Evolutionary conservation across 495 filamentous ascomycete species (phyloP), one percentile per base, ranked within the genome.

Genomic region (Penicillium egyptiacum): DNA sequence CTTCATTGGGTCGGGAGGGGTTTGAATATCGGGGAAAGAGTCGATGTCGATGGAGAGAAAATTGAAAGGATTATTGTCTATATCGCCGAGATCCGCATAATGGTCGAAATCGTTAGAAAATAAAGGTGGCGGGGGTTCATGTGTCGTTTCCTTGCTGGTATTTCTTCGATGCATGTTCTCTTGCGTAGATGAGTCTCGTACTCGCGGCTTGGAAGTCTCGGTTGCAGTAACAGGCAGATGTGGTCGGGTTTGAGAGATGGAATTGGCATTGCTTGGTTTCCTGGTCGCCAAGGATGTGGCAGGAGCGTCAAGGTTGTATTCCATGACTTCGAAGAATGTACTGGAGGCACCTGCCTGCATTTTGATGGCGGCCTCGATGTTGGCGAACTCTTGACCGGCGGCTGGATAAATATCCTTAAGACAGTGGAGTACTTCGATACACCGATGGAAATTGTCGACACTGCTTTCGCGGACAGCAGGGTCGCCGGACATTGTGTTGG

Each of bases 351-450:
- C 65, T 1, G 68, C 65, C 44, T 75, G 74, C 26, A 70, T 86
- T 59, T 86, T 83, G 28, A 90, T 85, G 0, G 90, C 89, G 5
- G 88, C 88, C 67, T 92, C 86, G 14, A 96, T 78, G 69, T 94
- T 93, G 25, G 85, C 85, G 6, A 84, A 86, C 37, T 89, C 88
- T 65, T 88, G 88, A 61, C 91, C 88, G 6, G 91, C 91, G 0
- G 90, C 88, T 6, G 90, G 83, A 63, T 96, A 95, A 47, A 86
- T 89, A 48, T 92, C 88, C 33, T 89, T 86, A 7, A 96, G 76
- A 30, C 80, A 80, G 61, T 87, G 81, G 70, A 96, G 83, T 17
- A 91, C 88, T 42, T 84, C 81, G 76, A 93, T 88, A 70, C 90
- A 93, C 58, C 88, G 80, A 58, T 83, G 84, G 73, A 95, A 93